phyloP scores from a whole-genome alignment of 2,329 filamentous ascomycete species.

The Corinectria fuckeliana region DNA sequence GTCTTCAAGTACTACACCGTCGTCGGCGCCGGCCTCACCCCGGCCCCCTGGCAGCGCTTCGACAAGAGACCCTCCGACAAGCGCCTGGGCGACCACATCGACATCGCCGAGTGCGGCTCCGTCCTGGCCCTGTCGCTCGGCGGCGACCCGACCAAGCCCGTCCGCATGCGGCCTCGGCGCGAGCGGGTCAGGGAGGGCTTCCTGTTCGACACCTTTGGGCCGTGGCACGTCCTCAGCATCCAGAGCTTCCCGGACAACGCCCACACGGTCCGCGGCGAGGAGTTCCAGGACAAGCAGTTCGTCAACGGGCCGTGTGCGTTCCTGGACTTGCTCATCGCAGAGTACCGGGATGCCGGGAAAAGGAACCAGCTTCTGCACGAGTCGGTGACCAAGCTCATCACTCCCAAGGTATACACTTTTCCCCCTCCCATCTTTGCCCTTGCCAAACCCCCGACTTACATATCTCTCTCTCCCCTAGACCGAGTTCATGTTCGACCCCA shows the following conservation, averaged over 20 bases:
- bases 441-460: slow-evolving; percentile 12
- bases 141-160: slow-evolving; percentile 56
- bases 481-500: slow-evolving; percentile 64
- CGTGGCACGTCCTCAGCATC: slow-evolving; percentile 66
- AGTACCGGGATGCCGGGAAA: slow-evolving; percentile 66
- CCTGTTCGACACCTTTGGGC: slow-evolving; percentile 64
- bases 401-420: slow-evolving; percentile 54
- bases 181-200: slow-evolving; percentile 57
- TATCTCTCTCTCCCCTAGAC: slow-evolving; percentile 40
- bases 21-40: slow-evolving; percentile 60
- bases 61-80: slow-evolving; percentile 53
- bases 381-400: slow-evolving; percentile 63
- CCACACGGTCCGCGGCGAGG: slow-evolving; percentile 61
- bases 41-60: slow-evolving; percentile 65
- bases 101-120: slow-evolving; percentile 65
- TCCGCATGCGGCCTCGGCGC: slow-evolving; percentile 57
- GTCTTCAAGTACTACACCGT: slow-evolving; percentile 71
- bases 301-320: slow-evolving; percentile 69
- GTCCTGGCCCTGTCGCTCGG: slow-evolving; percentile 64
- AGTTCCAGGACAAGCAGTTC: slow-evolving; percentile 59
- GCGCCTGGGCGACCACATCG: slow-evolving; percentile 57
- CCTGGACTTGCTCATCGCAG: slow-evolving; percentile 61
- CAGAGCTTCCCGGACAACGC: slow-evolving; percentile 67
- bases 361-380: slow-evolving; percentile 64
- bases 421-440: background rate